Conservation (phyloP, 208 protist species). For the Tritrichomonas musculus region DNA sequence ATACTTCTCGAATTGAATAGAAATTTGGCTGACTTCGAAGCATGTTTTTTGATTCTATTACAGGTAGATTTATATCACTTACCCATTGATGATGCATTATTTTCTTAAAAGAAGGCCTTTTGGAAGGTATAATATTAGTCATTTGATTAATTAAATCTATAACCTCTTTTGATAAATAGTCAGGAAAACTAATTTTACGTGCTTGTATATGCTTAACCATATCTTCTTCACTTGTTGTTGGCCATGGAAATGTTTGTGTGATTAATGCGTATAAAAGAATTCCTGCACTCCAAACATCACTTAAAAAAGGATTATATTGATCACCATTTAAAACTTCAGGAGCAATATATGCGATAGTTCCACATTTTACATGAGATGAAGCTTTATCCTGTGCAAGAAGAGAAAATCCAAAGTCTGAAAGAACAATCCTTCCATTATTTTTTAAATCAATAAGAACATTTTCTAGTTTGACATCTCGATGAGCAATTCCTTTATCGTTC, state of each 20-base stretch:
- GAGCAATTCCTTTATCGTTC: neutral
- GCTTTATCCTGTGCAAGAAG: neutral
- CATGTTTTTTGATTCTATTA: too few species aligned
- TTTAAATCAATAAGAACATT: neutral
- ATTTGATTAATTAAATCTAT: neutral
- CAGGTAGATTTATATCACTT: too few species aligned
- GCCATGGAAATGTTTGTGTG: neutral
- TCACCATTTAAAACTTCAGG: neutral
- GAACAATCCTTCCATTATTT: neutral
- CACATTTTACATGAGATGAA: neutral
- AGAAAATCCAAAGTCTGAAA: neutral
- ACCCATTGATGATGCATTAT: neutral
- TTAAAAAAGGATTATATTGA: neutral
- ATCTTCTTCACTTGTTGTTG: neutral
- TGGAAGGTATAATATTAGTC: neutral
- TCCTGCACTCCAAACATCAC: constrained; percentile 39
- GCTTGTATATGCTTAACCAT: neutral
- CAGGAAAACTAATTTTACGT: neutral
- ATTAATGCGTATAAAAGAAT: constrained; percentile 27
- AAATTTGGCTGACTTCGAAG: too few species aligned
- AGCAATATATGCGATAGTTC: neutral
- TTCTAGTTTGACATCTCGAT: neutral
- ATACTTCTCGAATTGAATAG: too few species aligned
- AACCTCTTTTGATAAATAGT: neutral
- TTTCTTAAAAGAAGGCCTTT: neutral